A percentile compares a stretch with the other conserved stretches of the same genome.
phyloP scores from a whole-genome alignment of 202 grass and related monocot genomes.

The Zoysia matrella region DNA sequence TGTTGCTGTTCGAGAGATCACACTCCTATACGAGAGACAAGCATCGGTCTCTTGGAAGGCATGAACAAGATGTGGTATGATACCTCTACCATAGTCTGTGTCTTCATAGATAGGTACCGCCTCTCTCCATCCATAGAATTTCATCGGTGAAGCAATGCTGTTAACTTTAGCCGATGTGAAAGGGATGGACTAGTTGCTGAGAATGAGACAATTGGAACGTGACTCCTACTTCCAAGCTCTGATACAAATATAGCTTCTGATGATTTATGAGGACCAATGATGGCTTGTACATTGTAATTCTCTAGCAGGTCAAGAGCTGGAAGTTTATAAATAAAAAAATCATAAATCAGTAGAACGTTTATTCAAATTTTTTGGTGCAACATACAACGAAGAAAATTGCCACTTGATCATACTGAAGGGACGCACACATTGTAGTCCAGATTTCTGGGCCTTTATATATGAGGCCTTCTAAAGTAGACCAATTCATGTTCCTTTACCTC shows the following conservation, averaged over 20 bases:
- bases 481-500: too few species aligned
- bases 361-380: too few species aligned
- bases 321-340: not conserved
- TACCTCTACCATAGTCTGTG: slow-evolving; percentile 43
- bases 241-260: slow-evolving; percentile 50
- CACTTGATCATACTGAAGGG: too few species aligned
- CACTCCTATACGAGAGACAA: slow-evolving; percentile 38
- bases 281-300: slow-evolving; percentile 45
- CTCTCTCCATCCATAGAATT: slow-evolving; percentile 54
- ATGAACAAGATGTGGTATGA: slow-evolving; percentile 51
- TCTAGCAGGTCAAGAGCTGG: slow-evolving; percentile 54
- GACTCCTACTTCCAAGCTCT: slow-evolving; percentile 38
- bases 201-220: slow-evolving; percentile 52
- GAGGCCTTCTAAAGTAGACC: too few species aligned
- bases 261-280: slow-evolving; percentile 57
- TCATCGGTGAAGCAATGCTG: slow-evolving; percentile 50
- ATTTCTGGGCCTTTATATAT: too few species aligned
- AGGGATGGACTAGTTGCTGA: slow-evolving; percentile 54
- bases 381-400: too few species aligned
- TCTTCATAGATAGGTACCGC: slow-evolving; percentile 52
- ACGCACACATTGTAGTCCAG: too few species aligned
- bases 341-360: too few species aligned
- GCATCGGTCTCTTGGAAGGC: slow-evolving; percentile 36
- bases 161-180: slow-evolving; percentile 37
- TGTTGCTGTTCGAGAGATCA: slow-evolving; percentile 45